These are phyloP conservation scores for Fusarium subglutinans DNA, from an alignment of 2,329 filamentous ascomycete genomes.

Conservation along the genomic window DNA sequence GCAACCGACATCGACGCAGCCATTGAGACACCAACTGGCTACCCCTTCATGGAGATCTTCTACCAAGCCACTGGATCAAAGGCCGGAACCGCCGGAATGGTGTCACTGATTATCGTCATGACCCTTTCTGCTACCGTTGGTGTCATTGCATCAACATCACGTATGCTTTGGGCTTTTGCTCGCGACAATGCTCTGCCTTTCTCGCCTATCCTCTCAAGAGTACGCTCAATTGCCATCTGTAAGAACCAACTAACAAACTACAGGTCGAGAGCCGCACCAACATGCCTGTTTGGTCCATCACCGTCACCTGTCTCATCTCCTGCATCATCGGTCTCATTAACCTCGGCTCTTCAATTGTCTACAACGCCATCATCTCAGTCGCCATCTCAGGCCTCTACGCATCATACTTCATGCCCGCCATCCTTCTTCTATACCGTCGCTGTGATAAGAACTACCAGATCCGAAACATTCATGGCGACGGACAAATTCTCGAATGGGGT, in stretches of 20 bases:
- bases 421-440: slow-evolving; percentile 37
- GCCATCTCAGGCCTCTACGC: slow-evolving; percentile 35
- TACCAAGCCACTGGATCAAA: slow-evolving; percentile 37
- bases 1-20: slow-evolving; percentile 35
- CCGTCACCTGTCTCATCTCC: slow-evolving; percentile 26
- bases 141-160: slow-evolving; percentile 38
- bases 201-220: slow-evolving; percentile 23
- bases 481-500: slow-evolving; percentile 54
- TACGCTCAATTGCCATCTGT: too few relatives aligned
- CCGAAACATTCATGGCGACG: slow-evolving; percentile 20
- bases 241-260: too few relatives aligned
- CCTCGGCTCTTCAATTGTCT: slow-evolving; percentile 35
- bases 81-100: slow-evolving; percentile 30
- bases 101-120: slow-evolving; percentile 34
- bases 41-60: slow-evolving; percentile 39
- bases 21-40: slow-evolving; percentile 32
- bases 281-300: slow-evolving; percentile 36
- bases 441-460: slow-evolving; percentile 37
- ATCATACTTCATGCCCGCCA: slow-evolving; percentile 35
- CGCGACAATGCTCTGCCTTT: slow-evolving; percentile 35
- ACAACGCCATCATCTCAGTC: slow-evolving; percentile 38
- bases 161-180: slow-evolving; percentile 39
- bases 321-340: slow-evolving; percentile 39
- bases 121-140: slow-evolving; percentile 36
- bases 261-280: slow-evolving; percentile 28